Conservation (phyloP, 805 yeast genomes). For the Nakazawaea laoshanensis region DNA sequence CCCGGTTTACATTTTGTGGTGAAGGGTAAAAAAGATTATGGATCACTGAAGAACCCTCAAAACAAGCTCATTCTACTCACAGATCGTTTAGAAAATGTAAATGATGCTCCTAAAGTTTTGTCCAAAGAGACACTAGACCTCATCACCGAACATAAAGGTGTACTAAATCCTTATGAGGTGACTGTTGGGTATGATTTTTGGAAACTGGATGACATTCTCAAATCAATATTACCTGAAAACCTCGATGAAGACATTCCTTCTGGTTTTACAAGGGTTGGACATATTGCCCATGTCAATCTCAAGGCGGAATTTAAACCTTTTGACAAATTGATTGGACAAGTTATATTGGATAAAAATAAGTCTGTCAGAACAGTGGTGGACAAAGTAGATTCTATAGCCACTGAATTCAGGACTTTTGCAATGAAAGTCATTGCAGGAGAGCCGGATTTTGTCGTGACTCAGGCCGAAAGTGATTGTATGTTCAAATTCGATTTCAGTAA, state of each 20-base stretch:
- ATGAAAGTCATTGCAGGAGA: constrained; percentile 94
- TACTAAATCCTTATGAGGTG: constrained; percentile 44
- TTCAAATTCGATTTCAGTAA: constrained; percentile 85
- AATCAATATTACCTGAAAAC: constrained; percentile 68
- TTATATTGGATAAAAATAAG: constrained; percentile 80
- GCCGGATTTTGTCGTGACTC: constrained; percentile 68
- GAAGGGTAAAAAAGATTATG: constrained; percentile 15
- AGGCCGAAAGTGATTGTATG: constrained; percentile 77
- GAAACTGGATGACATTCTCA: constrained; percentile 82
- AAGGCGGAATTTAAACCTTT: constrained; percentile 80
- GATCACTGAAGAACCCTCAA: constrained; percentile 17
- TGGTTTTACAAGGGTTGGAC: constrained; percentile 91
- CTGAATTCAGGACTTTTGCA: constrained; percentile 82
- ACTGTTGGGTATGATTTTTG: constrained; percentile 68
- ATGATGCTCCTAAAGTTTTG: constrained; percentile 28
- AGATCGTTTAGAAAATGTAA: constrained; percentile 34
- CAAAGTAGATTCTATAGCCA: constrained; percentile 79
- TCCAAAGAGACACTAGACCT: constrained; percentile 32
- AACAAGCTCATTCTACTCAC: constrained; percentile 53
- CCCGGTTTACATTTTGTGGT: constrained; percentile 64
- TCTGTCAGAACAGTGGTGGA: constrained; percentile 84
- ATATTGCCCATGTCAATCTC: constrained; percentile 86
- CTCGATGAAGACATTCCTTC: constrained; percentile 70
- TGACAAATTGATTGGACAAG: constrained; percentile 77
- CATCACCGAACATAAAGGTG: constrained; percentile 38